Evolutionary conservation across 768 basidiomycete genomes (phyloP).

Genomic region (Flagelloscypha sp.): DNA sequence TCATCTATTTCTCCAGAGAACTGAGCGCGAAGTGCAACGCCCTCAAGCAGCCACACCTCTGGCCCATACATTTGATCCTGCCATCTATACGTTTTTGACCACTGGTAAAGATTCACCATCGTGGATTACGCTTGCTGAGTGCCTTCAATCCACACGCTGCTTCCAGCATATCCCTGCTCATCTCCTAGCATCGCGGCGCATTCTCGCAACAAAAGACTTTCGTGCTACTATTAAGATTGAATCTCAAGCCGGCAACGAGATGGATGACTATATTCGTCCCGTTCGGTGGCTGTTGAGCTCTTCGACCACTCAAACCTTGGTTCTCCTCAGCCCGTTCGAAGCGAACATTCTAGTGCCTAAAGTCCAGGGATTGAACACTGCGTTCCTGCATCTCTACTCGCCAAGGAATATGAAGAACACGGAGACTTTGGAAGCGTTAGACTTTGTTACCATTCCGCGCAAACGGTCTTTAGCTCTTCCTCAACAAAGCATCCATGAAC

Average conservation of each 20-base stretch:
- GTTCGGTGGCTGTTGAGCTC: slow-evolving; percentile 17
- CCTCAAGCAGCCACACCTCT: slow-evolving; percentile 6
- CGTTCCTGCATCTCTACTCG: slow-evolving; percentile 21
- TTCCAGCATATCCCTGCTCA: not conserved
- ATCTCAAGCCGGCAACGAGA: not conserved
- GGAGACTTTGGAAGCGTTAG: slow-evolving; percentile 12
- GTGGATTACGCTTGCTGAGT: no score
- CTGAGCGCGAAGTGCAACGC: slow-evolving; percentile 13
- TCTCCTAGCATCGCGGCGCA: not conserved
- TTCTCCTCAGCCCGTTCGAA: slow-evolving; percentile 23
- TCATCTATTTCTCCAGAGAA: no score
- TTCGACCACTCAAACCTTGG: slow-evolving; percentile 2
- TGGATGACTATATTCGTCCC: slow-evolving; percentile 16
- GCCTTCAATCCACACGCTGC: not conserved
- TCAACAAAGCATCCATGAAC: not conserved
- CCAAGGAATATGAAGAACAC: slow-evolving; percentile 11
- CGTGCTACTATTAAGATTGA: not conserved
- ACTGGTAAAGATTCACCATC: slow-evolving; percentile 1
- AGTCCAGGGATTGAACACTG: slow-evolving; percentile 6
- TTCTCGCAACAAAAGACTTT: slow-evolving; percentile 6
- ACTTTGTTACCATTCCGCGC: slow-evolving; percentile 5
- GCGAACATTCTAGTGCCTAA: slow-evolving; percentile 16
- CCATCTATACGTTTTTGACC: slow-evolving; percentile 12
- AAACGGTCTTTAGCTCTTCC: not conserved
- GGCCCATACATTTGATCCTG: slow-evolving; percentile 14